Base-by-base conservation (phyloP, 2,329 filamentous ascomycete genomes). In the Phialocephala sp. region DNA sequence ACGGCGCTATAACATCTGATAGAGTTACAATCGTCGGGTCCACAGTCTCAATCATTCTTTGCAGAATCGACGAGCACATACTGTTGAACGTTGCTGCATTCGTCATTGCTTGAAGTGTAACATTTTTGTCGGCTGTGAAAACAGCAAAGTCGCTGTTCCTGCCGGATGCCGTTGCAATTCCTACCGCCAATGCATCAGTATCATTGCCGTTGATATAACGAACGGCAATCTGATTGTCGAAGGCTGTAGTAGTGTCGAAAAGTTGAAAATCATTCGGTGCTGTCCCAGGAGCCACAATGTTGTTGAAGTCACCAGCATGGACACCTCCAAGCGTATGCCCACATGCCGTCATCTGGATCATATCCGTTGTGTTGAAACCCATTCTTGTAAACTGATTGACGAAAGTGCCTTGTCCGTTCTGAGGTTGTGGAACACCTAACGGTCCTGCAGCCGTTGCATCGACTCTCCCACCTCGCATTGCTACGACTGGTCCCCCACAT, bases 31-130 rank as follows among this genome's bases (percentile, higher is more conserved):
- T 79, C 2, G 76, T 72, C 1, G 86, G 86, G 27, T 32, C 27
- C 14, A 89, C 85, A 4, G 82, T 79, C n/a, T 89, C 84, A 65
- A 89, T 86, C 86, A 89, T 84, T 72, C 83, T 84, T 72, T 86
- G 83, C 45, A 89, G 76, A 20, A 88, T 80, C 4, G 74, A 77
- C 68, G 79, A 77, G 74, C 87, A 89, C 20, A 79, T 76, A 22
- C 71, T 78, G 45, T 77, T 76, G 76, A 87, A 88, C 12, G 75
- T 76, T 0, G 76, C 71, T 0, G 80, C 72, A 62, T 82, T 79
- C 4, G 79, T 73, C 79, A 89, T 74, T 0, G 80, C 76, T 5
- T 73, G 73, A 69, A 89, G 80, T 3, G 87, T 89, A 15, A 76
- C 80, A 74, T 89, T 89, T 2, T 76, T 74, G 71, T 89, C 87